Conservation (phyloP, 1,284 basidiomycete species). For the Boletus hoseneyae region DNA sequence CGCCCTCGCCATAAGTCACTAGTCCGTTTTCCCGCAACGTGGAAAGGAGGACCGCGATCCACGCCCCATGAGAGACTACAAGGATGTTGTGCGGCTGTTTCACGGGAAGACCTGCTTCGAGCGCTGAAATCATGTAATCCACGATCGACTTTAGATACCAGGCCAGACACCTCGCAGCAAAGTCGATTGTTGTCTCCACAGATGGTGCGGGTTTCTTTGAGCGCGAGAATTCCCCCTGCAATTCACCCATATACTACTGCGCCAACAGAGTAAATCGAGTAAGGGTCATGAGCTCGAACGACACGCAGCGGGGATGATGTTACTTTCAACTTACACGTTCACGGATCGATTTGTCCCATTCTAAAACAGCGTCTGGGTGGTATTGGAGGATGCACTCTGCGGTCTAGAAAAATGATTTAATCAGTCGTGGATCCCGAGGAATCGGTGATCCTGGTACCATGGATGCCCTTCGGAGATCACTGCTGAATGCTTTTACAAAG, state of each 20-base stretch:
- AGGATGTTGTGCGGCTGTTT: constrained; percentile 40
- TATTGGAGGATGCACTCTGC: constrained; percentile 55
- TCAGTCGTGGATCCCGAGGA: not conserved
- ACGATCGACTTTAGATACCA: constrained; percentile 62
- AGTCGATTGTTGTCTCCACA: constrained; percentile 38
- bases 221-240: constrained; percentile 47
- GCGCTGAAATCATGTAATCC: constrained; percentile 33
- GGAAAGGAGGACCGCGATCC: constrained; percentile 52
- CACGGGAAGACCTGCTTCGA: constrained; percentile 10
- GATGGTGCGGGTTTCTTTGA: constrained; percentile 24
- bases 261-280: constrained; percentile 1
- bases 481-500: constrained; percentile 57
- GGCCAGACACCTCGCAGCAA: constrained; percentile 44
- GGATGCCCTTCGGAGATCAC: constrained; percentile 61
- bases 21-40: constrained; percentile 42
- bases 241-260: constrained; percentile 57
- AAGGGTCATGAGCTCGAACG: not conserved
- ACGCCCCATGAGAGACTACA: constrained; percentile 63
- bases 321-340: constrained; percentile 54
- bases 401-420: constrained; percentile 43
- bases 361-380: constrained; percentile 46
- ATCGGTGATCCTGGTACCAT: constrained; percentile 48
- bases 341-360: constrained; percentile 46
- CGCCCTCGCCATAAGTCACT: constrained; percentile 38
- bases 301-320: no score